Percentiles rank a stretch among this genome's conserved stretches.
Evolutionary conservation across 2,329 filamentous ascomycete species (phyloP).

Genomic region (Cercospora zeina): DNA sequence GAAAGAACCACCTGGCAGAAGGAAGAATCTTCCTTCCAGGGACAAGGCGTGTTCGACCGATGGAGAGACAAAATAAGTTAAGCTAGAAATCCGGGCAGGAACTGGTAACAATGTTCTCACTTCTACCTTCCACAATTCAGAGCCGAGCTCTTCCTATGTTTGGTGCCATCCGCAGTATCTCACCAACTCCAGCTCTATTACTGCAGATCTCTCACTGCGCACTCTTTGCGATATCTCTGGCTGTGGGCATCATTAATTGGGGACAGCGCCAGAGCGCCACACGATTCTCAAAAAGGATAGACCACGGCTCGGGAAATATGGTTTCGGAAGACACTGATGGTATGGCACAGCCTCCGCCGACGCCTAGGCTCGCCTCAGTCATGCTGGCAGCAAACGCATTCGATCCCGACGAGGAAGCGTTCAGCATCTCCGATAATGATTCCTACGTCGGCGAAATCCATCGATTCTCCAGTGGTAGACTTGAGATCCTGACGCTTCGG

Average conservation of each 20-base stretch:
- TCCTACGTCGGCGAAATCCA: not conserved
- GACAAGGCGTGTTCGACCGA: constrained; percentile 50
- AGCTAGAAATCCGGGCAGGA: constrained; percentile 7
- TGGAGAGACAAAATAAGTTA: constrained; percentile 37
- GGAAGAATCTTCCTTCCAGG: constrained; percentile 65
- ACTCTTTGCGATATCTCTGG: not conserved
- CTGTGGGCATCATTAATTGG: not conserved
- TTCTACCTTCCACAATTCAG: not conserved
- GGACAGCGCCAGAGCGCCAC: not conserved
- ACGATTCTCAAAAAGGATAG: not conserved
- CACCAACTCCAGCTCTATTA: not conserved
- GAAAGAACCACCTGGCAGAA: constrained; percentile 70
- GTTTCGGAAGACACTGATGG: not conserved
- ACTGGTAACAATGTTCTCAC: not conserved
- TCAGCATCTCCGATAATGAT: not conserved
- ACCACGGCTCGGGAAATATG: too few species aligned
- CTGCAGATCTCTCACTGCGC: not conserved
- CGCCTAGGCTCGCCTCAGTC: not conserved
- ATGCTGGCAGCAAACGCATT: not conserved
- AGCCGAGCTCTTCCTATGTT: not conserved
- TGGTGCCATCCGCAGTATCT: not conserved
- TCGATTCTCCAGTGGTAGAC: not conserved
- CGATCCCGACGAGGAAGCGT: not conserved
- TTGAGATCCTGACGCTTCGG: not conserved
- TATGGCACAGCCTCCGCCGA: not conserved